Percentiles rank a stretch among this genome's conserved stretches.
These are phyloP conservation scores for Pythium phragmiticola DNA, from an alignment of 352 stramenopile species.

Conservation along the genomic window DNA sequence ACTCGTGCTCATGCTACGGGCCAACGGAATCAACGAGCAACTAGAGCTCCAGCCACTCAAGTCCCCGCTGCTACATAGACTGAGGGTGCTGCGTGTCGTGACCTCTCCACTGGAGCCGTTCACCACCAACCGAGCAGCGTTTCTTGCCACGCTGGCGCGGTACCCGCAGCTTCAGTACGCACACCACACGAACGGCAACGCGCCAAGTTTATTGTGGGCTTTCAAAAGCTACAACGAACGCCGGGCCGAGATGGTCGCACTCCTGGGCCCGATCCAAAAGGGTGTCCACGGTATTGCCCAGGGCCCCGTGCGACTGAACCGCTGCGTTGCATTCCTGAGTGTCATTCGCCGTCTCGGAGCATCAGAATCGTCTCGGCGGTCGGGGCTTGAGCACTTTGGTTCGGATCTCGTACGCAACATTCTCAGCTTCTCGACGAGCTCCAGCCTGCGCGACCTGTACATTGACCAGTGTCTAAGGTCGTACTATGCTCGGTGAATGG, in stretches of 20 bases:
- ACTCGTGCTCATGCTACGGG: not conserved
- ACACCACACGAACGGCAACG: not conserved
- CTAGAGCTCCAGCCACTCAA: not conserved
- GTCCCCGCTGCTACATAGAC: not conserved
- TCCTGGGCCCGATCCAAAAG: not conserved
- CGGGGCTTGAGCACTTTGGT: not conserved
- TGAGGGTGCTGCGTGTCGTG: not conserved
- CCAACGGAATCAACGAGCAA: not conserved
- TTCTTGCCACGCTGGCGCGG: not conserved
- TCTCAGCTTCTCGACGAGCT: not conserved
- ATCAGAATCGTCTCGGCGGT: not conserved
- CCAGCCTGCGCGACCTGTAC: not conserved
- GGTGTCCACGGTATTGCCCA: not conserved
- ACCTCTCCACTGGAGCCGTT: not conserved
- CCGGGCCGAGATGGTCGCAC: not conserved
- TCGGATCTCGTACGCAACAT: not conserved
- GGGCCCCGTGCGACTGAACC: not conserved
- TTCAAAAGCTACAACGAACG: slow-evolving; percentile 1
- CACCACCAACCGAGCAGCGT: not conserved
- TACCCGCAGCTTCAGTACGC: not conserved
- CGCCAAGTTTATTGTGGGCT: not conserved
- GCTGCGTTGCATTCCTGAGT: not conserved
- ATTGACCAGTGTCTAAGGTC: not conserved
- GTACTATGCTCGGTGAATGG: not conserved
- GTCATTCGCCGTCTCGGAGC: not conserved